Evolutionary conservation across 768 basidiomycete genomes (phyloP).

Genomic region (Collybia mongolica): DNA sequence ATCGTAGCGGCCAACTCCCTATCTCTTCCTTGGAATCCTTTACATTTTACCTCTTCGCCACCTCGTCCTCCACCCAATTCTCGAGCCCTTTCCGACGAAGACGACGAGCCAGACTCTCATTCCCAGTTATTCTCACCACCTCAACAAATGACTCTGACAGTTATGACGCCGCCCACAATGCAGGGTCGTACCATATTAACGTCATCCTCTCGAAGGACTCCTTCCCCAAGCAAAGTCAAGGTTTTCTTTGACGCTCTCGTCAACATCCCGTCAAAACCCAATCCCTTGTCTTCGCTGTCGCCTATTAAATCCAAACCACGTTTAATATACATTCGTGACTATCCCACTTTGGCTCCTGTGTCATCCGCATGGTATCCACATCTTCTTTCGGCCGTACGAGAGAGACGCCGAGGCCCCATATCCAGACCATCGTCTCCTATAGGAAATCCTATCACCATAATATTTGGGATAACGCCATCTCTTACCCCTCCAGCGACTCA

Average conservation of each 20-base stretch:
- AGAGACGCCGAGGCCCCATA: slow-evolving; percentile 66
- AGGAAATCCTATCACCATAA: slow-evolving; percentile 71
- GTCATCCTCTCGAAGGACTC: slow-evolving; percentile 38
- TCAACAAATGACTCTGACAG: slow-evolving; percentile 40
- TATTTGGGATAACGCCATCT: slow-evolving; percentile 86
- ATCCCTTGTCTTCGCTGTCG: slow-evolving; percentile 18
- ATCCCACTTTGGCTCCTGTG: slow-evolving; percentile 69
- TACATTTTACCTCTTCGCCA: slow-evolving; percentile 56
- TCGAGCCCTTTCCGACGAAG: slow-evolving; percentile 43
- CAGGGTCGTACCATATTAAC: slow-evolving; percentile 40
- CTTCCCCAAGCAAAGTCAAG: slow-evolving; percentile 60
- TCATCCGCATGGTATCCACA: slow-evolving; percentile 80
- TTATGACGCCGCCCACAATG: slow-evolving; percentile 35
- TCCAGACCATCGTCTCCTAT: slow-evolving; percentile 60
- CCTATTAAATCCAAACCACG: slow-evolving; percentile 49
- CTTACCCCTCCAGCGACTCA: slow-evolving; percentile 47
- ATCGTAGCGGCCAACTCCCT: slow-evolving; percentile 66
- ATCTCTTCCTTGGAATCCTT: slow-evolving; percentile 69
- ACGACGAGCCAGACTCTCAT: slow-evolving; percentile 35
- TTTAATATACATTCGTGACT: slow-evolving; percentile 83
- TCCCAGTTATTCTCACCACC: slow-evolving; percentile 29
- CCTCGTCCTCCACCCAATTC: slow-evolving; percentile 19
- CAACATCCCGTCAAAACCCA: slow-evolving; percentile 47
- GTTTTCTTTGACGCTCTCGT: slow-evolving; percentile 78
- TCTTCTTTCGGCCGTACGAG: slow-evolving; percentile 74